phyloP scores from a whole-genome alignment of 257 asterid species.

The Capsicum pubescens region DNA sequence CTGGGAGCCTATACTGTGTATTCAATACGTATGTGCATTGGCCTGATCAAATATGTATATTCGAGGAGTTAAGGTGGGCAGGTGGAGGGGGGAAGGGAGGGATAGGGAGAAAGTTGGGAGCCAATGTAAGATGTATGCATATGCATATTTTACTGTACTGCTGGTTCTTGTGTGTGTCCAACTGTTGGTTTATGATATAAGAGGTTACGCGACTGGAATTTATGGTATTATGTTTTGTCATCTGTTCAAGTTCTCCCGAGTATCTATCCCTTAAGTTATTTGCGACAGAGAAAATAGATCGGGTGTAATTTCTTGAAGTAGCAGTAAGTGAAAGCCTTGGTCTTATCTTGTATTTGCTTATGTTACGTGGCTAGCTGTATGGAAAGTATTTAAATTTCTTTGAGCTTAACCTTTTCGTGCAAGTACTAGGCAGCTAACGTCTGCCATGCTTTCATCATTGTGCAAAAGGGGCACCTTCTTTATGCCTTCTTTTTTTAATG shows the following conservation, averaged over 20 bases:
- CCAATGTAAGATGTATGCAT: too few relatives aligned
- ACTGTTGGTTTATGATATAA: background rate
- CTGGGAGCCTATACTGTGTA: too few relatives aligned
- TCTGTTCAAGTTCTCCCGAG: background rate
- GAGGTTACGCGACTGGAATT: background rate
- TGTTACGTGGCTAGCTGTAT: background rate
- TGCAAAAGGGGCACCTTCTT: too few relatives aligned
- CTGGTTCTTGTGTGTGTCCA: background rate
- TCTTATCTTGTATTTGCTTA: constrained; percentile 1
- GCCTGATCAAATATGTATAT: too few relatives aligned
- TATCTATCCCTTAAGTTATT: background rate
- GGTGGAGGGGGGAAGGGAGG: too few relatives aligned
- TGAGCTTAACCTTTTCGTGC: background rate
- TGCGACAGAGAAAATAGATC: background rate
- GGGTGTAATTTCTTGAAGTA: background rate
- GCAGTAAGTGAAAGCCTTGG: background rate
- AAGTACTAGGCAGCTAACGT: too few relatives aligned
- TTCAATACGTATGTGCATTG: too few relatives aligned
- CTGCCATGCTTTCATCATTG: too few relatives aligned
- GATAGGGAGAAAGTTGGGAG: too few relatives aligned
- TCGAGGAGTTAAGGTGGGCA: too few relatives aligned
- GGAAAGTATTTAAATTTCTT: background rate
- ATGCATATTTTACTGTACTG: too few relatives aligned
- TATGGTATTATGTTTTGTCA: background rate
- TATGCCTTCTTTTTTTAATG: too few relatives aligned